Evolutionary conservation across 352 stramenopile genomes (phyloP).

Genomic region (Ophiocytium majus): DNA sequence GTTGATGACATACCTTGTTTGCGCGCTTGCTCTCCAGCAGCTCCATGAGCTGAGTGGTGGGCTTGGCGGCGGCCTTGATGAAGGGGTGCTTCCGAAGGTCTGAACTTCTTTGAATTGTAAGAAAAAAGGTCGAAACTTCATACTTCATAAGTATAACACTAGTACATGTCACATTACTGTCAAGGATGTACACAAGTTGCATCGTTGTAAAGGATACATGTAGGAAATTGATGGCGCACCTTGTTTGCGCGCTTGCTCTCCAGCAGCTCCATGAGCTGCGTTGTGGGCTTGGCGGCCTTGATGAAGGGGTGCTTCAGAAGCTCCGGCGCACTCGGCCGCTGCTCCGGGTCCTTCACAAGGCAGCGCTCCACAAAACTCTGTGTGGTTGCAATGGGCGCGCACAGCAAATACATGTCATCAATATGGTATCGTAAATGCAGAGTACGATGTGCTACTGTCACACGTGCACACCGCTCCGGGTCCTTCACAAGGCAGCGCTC

Average conservation of each 20-base stretch:
- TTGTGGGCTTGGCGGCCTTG: constrained; percentile 9
- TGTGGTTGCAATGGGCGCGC: constrained; percentile 19
- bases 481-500: constrained; percentile 32
- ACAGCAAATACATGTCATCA: no score
- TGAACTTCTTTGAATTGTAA: no score
- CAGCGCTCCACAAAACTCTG: constrained; percentile 29
- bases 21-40: not conserved
- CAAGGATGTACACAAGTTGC: no score
- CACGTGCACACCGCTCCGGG: constrained; percentile 61
- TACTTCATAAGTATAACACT: no score
- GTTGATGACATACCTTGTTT: no score
- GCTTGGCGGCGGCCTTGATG: constrained; percentile 23
- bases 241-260: constrained; percentile 7
- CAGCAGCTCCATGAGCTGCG: not conserved
- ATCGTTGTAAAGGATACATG: no score
- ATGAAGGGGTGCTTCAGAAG: constrained; percentile 71
- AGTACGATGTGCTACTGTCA: no score
- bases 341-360: constrained; percentile 27
- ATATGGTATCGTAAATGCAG: no score
- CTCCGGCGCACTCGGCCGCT: constrained; percentile 69
- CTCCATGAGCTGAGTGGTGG: not conserved
- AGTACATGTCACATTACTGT: no score
- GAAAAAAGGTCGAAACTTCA: no score
- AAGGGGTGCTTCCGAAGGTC: constrained; percentile 76
- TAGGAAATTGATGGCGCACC: no score